phyloP scores from a whole-genome alignment of 495 filamentous ascomycete species.

The Cryomyces antarcticus region DNA sequence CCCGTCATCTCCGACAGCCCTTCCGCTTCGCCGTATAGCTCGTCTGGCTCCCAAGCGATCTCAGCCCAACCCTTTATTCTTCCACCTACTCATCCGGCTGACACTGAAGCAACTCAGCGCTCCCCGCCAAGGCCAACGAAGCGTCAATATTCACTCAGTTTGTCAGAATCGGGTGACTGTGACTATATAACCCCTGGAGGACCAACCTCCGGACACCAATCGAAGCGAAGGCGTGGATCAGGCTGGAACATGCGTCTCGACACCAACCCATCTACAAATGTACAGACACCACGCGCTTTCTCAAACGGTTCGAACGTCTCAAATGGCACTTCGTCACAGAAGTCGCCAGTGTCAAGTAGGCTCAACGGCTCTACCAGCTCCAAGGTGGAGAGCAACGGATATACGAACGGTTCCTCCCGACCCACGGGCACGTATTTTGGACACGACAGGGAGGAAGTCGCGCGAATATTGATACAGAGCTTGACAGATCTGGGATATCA shows the following conservation, averaged over 20 bases:
- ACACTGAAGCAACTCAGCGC: background rate
- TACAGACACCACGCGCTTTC: conserved; percentile 28
- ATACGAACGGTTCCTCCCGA: conserved; percentile 27
- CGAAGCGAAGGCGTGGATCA: conserved; percentile 40
- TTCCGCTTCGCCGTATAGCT: conserved; percentile 13
- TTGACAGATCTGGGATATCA: conserved; percentile 73
- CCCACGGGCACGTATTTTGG: conserved; percentile 37
- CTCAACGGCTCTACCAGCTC: conserved; percentile 30
- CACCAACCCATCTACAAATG: conserved; percentile 22
- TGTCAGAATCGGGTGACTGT: conserved; percentile 6
- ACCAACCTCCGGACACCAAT: conserved; percentile 24
- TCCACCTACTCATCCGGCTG: conserved; percentile 1
- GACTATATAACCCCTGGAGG: conserved; percentile 11
- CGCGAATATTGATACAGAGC: conserved; percentile 79
- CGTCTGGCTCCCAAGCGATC: conserved; percentile 4
- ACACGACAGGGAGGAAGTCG: conserved; percentile 85
- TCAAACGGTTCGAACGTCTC: conserved; percentile 25
- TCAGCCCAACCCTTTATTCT: background rate
- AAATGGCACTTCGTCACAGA: conserved; percentile 19
- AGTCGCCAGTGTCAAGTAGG: conserved; percentile 19
- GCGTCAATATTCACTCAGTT: background rate
- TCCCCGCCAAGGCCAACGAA: background rate
- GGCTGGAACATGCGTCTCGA: conserved; percentile 39
- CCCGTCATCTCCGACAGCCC: conserved; percentile 41
- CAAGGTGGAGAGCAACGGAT: conserved; percentile 14